Conservation (phyloP, 2,329 filamentous ascomycete genomes). For the Ceratocystis albifundus region DNA sequence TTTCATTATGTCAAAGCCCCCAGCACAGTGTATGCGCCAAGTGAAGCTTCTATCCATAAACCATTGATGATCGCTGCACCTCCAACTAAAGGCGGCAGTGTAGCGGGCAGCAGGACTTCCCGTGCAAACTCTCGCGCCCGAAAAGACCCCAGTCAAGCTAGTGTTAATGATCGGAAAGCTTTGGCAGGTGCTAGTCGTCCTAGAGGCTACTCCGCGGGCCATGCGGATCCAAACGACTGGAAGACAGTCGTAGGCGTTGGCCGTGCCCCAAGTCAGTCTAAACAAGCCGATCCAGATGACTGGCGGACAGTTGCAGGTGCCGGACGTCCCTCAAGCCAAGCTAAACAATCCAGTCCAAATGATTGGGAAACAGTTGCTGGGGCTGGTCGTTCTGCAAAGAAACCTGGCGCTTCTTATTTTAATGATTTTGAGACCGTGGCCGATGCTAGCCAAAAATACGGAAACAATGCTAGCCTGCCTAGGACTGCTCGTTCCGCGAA, state of each 20-base stretch:
- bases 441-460: neutral
- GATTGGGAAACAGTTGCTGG: neutral
- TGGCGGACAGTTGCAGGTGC: conserved; percentile 3
- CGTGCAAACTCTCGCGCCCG: neutral
- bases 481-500: no score
- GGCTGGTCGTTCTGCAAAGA: neutral
- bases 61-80: conserved; percentile 9
- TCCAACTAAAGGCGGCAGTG: neutral
- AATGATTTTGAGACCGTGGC: neutral
- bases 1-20: conserved; percentile 16
- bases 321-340: neutral
- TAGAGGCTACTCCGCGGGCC: neutral
- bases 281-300: neutral
- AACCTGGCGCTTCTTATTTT: neutral
- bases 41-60: conserved; percentile 12
- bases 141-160: neutral
- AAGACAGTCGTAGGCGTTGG: neutral
- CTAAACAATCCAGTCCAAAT: conserved; percentile 3
- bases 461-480: neutral
- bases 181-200: neutral
- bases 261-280: neutral
- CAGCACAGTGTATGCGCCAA: conserved; percentile 16
- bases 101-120: neutral
- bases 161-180: neutral
- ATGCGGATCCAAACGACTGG: neutral